Conservation (phyloP, 805 yeast species). For the Ogataea neopini region DNA sequence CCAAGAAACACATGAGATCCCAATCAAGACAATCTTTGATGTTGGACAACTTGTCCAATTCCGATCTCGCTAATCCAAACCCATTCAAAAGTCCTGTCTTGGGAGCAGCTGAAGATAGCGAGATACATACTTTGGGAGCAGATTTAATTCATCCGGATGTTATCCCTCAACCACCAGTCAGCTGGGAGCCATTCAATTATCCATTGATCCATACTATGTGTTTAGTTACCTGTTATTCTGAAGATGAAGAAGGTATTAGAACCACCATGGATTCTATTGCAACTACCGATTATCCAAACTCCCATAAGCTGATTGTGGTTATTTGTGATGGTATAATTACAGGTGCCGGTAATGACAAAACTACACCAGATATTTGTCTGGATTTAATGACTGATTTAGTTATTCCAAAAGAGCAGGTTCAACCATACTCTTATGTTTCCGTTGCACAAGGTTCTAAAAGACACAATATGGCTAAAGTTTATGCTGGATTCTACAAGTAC, state of each 20-base stretch:
- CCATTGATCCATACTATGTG: conserved; percentile 76
- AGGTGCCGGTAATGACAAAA: conserved; percentile 85
- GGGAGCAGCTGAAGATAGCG: conserved; percentile 34
- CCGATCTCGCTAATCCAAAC: conserved; percentile 34
- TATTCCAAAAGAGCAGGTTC: conserved; percentile 70
- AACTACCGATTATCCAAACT: conserved; percentile 94
- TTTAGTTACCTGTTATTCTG: conserved; percentile 92
- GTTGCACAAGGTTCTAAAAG: conserved; percentile 93
- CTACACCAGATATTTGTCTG: conserved; percentile 89
- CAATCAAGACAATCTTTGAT: conserved; percentile 18
- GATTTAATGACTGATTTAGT: conserved; percentile 83
- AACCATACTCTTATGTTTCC: conserved; percentile 87
- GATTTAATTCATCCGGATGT: conserved; percentile 71
- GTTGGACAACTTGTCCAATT: conserved; percentile 13
- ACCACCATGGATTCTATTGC: conserved; percentile 89
- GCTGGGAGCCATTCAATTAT: conserved; percentile 81
- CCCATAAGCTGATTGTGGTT: conserved; percentile 83
- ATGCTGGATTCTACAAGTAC: conserved; percentile 90
- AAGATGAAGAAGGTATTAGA: conserved; percentile 82
- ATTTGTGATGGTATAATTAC: conserved; percentile 94
- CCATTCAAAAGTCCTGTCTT: conserved; percentile 20
- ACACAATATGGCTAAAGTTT: conserved; percentile 97
- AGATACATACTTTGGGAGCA: conserved; percentile 52
- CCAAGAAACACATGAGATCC: conserved; percentile 13
- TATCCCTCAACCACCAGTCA: conserved; percentile 89